Base-by-base conservation (phyloP, 2,329 filamentous ascomycete genomes). In the Camillea tinctor region DNA sequence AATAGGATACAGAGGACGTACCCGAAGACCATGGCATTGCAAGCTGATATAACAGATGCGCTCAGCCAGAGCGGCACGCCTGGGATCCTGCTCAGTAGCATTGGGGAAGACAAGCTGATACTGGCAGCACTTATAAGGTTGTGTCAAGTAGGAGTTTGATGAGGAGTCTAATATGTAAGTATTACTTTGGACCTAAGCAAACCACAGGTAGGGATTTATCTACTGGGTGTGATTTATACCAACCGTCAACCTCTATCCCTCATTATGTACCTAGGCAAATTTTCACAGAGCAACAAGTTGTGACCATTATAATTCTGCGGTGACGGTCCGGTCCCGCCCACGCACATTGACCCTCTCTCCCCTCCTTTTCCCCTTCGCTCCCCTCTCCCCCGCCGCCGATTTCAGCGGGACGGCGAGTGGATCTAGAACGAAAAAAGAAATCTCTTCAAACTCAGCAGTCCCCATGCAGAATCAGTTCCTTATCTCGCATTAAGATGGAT, bases 51-150 rank as follows among this genome's bases (percentile, higher is more conserved):
- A 26, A 59, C 20, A 21, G 60, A 61, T 23, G 60, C 60, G 21
- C 60, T 61, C 26, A 61, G 60, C 60, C 54, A 61, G 11, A 61
- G 57, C 15, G 60, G 60, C 19, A 61, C 56, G 21, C 56, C 50
- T 44, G 4, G 26, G 48, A 61, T 56, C n/a, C 13, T 44, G 6
- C 5, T 59, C 22, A 57, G 51, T 4, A 52, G 11, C 60, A 61
- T 61, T n/a, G n/a, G n/a, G n/a, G 21, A 15, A 2, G 36, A 44
- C 6, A 44, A 11, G 2, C n/a, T 15, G 36, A 44, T 44, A 11
- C 8, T 30, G 26, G 7, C n/a, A 44, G 17, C 36, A 44, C 36
- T 44, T 44, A n/a, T n/a, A n/a, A n/a, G n/a, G n/a, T n/a, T n/a
- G 6, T 44, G 36, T 11, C 11, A 44, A 44, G n/a, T 11, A 17